These are phyloP conservation scores for Aspergillus ibericus DNA, from an alignment of 2,329 filamentous ascomycete species.

Conservation along the genomic window DNA sequence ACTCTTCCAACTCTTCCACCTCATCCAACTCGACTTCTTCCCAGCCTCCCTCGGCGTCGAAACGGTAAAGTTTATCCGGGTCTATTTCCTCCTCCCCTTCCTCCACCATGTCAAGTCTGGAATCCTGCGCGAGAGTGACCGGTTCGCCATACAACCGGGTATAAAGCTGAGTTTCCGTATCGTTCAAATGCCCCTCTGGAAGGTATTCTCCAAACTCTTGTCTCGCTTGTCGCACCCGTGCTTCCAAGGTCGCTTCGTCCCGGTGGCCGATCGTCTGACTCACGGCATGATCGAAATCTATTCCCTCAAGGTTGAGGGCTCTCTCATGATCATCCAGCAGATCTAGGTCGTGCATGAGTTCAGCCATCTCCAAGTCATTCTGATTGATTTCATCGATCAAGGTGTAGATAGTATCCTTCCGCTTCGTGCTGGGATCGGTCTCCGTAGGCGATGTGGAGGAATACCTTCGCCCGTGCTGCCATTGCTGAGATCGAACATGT, in stretches of 20 bases:
- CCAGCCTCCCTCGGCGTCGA: constrained; percentile 34
- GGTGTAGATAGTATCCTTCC: constrained; percentile 34
- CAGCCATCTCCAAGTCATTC: constrained; percentile 35
- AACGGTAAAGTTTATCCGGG: constrained; percentile 37
- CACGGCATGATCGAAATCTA: constrained; percentile 30
- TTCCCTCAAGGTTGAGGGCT: constrained; percentile 23
- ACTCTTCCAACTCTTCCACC: constrained; percentile 16
- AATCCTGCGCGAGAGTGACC: constrained; percentile 37
- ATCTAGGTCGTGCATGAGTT: constrained; percentile 37
- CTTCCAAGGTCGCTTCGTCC: constrained; percentile 33
- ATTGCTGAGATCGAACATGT: background rate
- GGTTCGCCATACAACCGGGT: constrained; percentile 79
- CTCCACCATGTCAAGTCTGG: constrained; percentile 27
- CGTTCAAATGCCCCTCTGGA: constrained; percentile 68
- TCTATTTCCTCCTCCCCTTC: constrained; percentile 32
- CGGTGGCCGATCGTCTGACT: constrained; percentile 31
- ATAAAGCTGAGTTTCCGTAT: constrained; percentile 73
- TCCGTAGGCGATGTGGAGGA: constrained; percentile 21
- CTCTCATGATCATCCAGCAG: constrained; percentile 29
- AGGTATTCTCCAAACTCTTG: constrained; percentile 75
- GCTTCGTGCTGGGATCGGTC: constrained; percentile 15
- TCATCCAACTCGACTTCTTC: constrained; percentile 11
- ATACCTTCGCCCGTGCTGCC: constrained; percentile 20
- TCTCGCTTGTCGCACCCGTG: constrained; percentile 65
- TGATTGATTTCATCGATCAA: constrained; percentile 41